Evolutionary conservation across 2,329 filamentous ascomycete genomes (phyloP).

Genomic region (Talaromyces amestolkiae): DNA sequence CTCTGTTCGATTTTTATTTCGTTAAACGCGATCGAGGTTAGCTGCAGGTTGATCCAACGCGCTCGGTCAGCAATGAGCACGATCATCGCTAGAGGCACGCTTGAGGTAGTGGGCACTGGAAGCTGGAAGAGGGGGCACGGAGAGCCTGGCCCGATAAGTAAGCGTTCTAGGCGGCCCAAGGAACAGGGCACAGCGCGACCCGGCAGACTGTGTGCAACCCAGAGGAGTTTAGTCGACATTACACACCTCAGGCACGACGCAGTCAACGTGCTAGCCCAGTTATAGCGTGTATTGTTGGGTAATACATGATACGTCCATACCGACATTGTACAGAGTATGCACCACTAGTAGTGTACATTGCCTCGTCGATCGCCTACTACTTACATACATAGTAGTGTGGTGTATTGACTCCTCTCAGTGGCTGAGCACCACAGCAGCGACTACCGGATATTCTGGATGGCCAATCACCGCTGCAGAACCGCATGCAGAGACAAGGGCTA

Average conservation of each 20-base stretch:
- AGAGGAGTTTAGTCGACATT: neutral
- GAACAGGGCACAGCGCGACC: constrained; percentile 13
- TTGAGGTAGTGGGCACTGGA: neutral
- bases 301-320: neutral
- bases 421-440: neutral
- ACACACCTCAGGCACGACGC: constrained; percentile 14
- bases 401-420: neutral
- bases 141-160: constrained; percentile 14
- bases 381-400: neutral
- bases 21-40: neutral
- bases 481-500: constrained; percentile 5
- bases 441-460: neutral
- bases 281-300: neutral
- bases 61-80: neutral
- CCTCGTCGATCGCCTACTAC: neutral
- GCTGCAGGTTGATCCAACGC: constrained; percentile 10
- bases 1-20: neutral
- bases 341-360: neutral
- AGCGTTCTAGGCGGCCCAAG: constrained; percentile 18
- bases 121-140: neutral
- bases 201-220: neutral
- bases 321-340: neutral
- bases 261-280: neutral
- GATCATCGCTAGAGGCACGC: neutral
- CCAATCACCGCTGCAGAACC: constrained; percentile 2